Conservation (phyloP, 1,139 yeast genomes). For the Taphrina betulina region DNA sequence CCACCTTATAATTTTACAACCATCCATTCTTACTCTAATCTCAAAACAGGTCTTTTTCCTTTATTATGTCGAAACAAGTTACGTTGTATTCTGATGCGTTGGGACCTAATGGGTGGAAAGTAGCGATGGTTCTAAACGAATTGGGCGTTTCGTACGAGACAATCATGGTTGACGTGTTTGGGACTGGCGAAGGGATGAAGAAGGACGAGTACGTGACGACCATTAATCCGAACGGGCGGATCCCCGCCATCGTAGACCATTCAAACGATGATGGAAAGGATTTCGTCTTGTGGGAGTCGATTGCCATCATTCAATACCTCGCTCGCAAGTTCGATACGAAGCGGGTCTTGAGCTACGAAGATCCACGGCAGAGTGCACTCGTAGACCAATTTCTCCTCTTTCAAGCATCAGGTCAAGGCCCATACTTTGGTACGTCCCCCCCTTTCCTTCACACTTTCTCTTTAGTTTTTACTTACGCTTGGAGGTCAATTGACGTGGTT, state of each 20-base stretch:
- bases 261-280: not conserved
- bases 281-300: slow-evolving; percentile 12
- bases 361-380: not conserved
- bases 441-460: too few relatives aligned
- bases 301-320: slow-evolving; percentile 14
- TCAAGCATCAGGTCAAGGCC: slow-evolving; percentile 16
- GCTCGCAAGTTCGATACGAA: slow-evolving; percentile 8
- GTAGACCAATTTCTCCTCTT: slow-evolving; percentile 1
- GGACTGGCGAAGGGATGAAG: not conserved
- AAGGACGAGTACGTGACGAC: slow-evolving; percentile 1
- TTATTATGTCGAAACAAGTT: too few relatives aligned
- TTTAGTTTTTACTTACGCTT: too few relatives aligned
- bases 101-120: slow-evolving; percentile 24
- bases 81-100: slow-evolving; percentile 12
- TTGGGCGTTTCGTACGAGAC: slow-evolving; percentile 11
- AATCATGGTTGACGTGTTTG: slow-evolving; percentile 15
- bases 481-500: slow-evolving; percentile 21
- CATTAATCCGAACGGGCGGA: slow-evolving; percentile 20
- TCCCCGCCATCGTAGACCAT: slow-evolving; percentile 18
- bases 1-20: too few relatives aligned
- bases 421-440: too few relatives aligned
- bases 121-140: slow-evolving; percentile 11
- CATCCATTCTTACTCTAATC: too few relatives aligned
- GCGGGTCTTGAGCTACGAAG: not conserved
- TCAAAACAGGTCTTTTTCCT: too few relatives aligned